Percentiles rank a stretch among this genome's conserved stretches.
Conservation (phyloP, 2,329 filamentous ascomycete species). For the Juglanconis juglandina region DNA sequence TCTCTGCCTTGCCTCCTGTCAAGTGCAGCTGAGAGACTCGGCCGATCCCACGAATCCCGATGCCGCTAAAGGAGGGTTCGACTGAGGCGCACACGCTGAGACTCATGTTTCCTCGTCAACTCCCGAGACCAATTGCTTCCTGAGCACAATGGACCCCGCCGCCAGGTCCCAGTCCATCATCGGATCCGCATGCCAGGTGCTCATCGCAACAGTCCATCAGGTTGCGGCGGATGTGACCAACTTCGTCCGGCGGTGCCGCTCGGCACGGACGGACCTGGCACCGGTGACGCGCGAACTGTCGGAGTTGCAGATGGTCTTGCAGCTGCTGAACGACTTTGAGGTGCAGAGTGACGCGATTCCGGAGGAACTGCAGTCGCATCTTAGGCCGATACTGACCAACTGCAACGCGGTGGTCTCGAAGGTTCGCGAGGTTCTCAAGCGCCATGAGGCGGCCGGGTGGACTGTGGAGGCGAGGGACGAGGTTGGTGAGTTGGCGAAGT, state of each 20-base stretch:
- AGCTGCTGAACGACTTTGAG: constrained; percentile 22
- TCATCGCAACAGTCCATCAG: constrained; percentile 18
- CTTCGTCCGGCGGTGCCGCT: constrained; percentile 23
- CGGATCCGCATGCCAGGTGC: constrained; percentile 18
- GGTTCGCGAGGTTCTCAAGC: constrained; percentile 17
- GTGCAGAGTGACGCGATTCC: constrained; percentile 15
- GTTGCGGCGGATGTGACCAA: constrained; percentile 19
- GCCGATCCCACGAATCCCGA: too few relatives aligned
- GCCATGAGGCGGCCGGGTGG: constrained; percentile 16
- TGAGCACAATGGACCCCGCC: constrained; percentile 1
- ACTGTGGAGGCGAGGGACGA: constrained; percentile 17
- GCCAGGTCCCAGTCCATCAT: constrained; percentile 11
- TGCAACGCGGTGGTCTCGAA: constrained; percentile 18
- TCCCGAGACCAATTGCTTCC: too few relatives aligned
- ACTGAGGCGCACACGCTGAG: too few relatives aligned
- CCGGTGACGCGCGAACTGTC: constrained; percentile 22
- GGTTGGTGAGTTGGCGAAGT: constrained; percentile 17
- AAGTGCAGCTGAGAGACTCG: too few relatives aligned
- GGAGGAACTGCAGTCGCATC: constrained; percentile 18
- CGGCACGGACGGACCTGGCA: constrained; percentile 20
- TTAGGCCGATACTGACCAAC: constrained; percentile 21
- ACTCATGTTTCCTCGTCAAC: too few relatives aligned
- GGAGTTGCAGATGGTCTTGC: constrained; percentile 21
- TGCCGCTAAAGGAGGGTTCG: too few relatives aligned
- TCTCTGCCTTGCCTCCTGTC: too few relatives aligned